Conservation (phyloP, 371 early-diverging fungal genomes). For the Circinella umbellata region DNA sequence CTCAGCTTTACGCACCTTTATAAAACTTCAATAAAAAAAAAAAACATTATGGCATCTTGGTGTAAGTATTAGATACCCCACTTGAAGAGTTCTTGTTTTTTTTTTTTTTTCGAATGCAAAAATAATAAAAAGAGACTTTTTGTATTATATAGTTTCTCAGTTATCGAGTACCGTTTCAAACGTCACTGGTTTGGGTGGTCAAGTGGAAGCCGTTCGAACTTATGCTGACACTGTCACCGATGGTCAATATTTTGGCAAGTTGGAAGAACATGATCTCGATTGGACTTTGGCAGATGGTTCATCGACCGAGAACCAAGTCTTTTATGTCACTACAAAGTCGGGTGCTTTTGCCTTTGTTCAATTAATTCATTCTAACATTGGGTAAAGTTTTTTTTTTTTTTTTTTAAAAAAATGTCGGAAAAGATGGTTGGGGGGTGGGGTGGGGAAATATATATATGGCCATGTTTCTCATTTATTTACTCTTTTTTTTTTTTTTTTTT, state of each 20-base stretch:
- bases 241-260: conserved; percentile 60
- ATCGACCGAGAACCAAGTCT: conserved; percentile 90
- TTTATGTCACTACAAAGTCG: conserved; percentile 77
- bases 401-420: too few species aligned
- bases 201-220: conserved; percentile 46
- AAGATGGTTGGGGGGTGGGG: too few species aligned
- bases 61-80: conserved; percentile 20
- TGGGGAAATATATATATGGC: neutral
- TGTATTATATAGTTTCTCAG: conserved; percentile 41
- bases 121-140: too few species aligned
- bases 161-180: conserved; percentile 53
- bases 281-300: conserved; percentile 77
- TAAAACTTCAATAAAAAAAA: too few species aligned
- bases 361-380: conserved; percentile 85
- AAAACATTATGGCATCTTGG: conserved; percentile 37
- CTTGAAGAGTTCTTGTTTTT: too few species aligned
- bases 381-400: too few species aligned
- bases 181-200: conserved; percentile 43
- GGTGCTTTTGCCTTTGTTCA: conserved; percentile 84
- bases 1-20: conserved; percentile 8
- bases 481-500: conserved; percentile 8
- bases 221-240: conserved; percentile 61
- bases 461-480: conserved; percentile 9
- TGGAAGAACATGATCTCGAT: conserved; percentile 68
- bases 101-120: too few species aligned